These are phyloP conservation scores for Leccinum uliginosum DNA, from an alignment of 768 basidiomycete species.

Conservation along the genomic window DNA sequence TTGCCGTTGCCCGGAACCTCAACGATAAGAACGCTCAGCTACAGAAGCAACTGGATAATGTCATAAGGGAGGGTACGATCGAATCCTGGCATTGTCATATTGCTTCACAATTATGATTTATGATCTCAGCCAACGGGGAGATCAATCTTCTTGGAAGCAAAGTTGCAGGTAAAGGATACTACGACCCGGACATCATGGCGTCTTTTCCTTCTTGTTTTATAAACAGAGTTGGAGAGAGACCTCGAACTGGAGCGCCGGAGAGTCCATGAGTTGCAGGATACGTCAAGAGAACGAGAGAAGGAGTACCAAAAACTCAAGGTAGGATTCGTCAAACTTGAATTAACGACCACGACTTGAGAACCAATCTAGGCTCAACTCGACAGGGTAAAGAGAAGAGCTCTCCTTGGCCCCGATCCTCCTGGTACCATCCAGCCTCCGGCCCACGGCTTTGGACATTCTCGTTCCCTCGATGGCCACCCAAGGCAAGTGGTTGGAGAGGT, in stretches of 20 bases:
- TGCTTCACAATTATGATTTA: not conserved
- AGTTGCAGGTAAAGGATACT: slow-evolving; percentile 45
- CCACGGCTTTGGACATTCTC: slow-evolving; percentile 14
- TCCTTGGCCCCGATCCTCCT: slow-evolving; percentile 46
- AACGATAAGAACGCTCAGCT: slow-evolving; percentile 80
- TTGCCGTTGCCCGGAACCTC: slow-evolving; percentile 73
- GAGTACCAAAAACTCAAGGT: slow-evolving; percentile 88
- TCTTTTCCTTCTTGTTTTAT: slow-evolving; percentile 5
- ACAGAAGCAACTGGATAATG: slow-evolving; percentile 82
- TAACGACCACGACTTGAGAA: not conserved
- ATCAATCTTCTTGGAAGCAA: slow-evolving; percentile 68
- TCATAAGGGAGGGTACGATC: slow-evolving; percentile 70
- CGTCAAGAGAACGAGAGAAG: slow-evolving; percentile 71
- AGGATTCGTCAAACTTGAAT: not conserved
- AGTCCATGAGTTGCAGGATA: slow-evolving; percentile 68
- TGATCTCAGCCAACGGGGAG: slow-evolving; percentile 65
- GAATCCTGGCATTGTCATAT: not conserved
- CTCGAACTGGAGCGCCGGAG: slow-evolving; percentile 76
- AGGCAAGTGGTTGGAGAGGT: slow-evolving; percentile 27
- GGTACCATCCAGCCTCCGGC: slow-evolving; percentile 14
- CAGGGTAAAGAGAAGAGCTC: slow-evolving; percentile 76
- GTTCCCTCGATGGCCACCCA: slow-evolving; percentile 14
- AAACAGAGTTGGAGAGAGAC: slow-evolving; percentile 71
- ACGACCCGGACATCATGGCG: not conserved
- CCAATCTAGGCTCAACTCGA: slow-evolving; percentile 62